These are phyloP conservation scores for Sicyos edulis DNA, from an alignment of 306 rosid genomes.

Conservation along the genomic window DNA sequence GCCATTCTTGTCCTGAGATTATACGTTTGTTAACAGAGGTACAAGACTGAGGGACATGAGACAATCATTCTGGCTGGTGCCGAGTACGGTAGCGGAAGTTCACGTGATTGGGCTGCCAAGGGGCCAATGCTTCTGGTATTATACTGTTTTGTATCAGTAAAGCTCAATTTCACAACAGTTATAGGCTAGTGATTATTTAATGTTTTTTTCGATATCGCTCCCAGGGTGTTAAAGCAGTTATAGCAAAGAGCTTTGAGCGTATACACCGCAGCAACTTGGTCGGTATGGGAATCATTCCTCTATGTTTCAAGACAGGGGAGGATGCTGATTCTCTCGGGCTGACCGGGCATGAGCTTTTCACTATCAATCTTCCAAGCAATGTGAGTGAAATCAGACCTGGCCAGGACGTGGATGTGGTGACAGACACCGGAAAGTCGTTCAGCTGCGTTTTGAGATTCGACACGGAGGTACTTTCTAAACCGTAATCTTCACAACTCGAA, in stretches of 20 bases:
- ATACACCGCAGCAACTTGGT: slow-evolving; percentile 96
- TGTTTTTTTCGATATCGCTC: background rate
- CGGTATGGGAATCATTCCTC: slow-evolving; percentile 89
- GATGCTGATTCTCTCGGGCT: slow-evolving; percentile 84
- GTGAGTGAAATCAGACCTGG: slow-evolving; percentile 78
- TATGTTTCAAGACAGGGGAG: slow-evolving; percentile 78
- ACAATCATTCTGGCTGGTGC: slow-evolving; percentile 86
- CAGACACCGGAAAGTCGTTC: slow-evolving; percentile 66
- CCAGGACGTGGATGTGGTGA: slow-evolving; percentile 63
- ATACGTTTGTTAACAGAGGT: slow-evolving; percentile 40
- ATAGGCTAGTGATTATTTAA: background rate
- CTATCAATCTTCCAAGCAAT: slow-evolving; percentile 70
- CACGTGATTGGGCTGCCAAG: slow-evolving; percentile 98
- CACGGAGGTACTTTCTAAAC: slow-evolving; percentile 56
- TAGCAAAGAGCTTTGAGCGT: slow-evolving; percentile 89
- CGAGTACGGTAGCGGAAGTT: slow-evolving; percentile 95
- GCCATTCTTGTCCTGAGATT: background rate
- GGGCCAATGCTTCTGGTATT: slow-evolving; percentile 89
- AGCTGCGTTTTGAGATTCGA: slow-evolving; percentile 64
- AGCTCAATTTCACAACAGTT: too few relatives aligned
- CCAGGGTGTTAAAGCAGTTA: slow-evolving; percentile 94
- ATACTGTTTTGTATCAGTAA: background rate
- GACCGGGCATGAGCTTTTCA: slow-evolving; percentile 73
- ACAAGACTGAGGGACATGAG: slow-evolving; percentile 68
- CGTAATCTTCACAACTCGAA: background rate